Conservation (phyloP, 2,329 filamentous ascomycete species). For the Cordyceps pruinosa region DNA sequence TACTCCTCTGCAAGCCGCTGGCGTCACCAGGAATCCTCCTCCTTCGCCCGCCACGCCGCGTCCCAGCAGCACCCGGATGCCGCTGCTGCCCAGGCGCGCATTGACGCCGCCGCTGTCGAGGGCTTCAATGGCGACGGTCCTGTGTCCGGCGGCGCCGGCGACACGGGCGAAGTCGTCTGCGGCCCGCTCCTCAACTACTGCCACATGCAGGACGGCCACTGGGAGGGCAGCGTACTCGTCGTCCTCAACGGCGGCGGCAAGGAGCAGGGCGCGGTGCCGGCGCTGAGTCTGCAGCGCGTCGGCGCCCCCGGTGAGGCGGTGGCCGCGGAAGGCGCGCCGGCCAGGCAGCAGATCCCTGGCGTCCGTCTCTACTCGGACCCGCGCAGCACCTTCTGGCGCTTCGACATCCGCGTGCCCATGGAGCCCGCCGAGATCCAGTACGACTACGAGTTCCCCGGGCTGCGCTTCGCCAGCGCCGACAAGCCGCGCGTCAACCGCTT, state of each 20-base stretch:
- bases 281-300: constrained; percentile 46
- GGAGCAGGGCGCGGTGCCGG: constrained; percentile 50
- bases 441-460: constrained; percentile 65
- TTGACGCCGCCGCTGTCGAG: constrained; percentile 18
- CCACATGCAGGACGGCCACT: constrained; percentile 62
- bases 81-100: constrained; percentile 28
- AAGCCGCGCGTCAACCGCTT: constrained; percentile 62
- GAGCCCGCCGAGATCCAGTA: constrained; percentile 63
- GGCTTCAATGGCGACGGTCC: constrained; percentile 14
- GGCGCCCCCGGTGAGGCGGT: constrained; percentile 23
- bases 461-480: constrained; percentile 53
- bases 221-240: constrained; percentile 81
- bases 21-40: constrained; percentile 57
- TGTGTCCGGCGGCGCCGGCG: constrained; percentile 22
- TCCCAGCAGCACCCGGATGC: constrained; percentile 43
- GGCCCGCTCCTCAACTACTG: constrained; percentile 75
- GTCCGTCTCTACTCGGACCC: constrained; percentile 58
- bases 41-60: constrained; percentile 44
- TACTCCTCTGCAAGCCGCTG: constrained; percentile 51
- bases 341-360: constrained; percentile 38
- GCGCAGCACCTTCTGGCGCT: constrained; percentile 85
- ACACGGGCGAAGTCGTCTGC: constrained; percentile 56
- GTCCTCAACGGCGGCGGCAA: constrained; percentile 67
- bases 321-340: constrained; percentile 17
- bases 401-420: constrained; percentile 74